Base-by-base conservation (phyloP, 2,329 filamentous ascomycete genomes). In the Arthroderma uncinatum region DNA sequence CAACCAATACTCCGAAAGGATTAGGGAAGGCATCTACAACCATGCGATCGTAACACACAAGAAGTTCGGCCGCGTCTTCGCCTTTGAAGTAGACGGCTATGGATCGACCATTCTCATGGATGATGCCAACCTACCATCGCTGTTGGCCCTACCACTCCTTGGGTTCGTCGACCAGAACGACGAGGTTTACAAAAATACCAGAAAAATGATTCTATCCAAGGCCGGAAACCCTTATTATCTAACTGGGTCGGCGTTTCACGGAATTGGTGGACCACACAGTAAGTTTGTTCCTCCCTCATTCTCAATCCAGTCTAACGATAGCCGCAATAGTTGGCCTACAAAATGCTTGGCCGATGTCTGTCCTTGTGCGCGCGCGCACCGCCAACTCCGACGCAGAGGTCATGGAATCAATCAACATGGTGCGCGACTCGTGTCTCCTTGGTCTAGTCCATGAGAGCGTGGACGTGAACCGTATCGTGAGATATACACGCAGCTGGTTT, bases 311-410 rank as follows among this genome's bases (percentile, higher is more conserved):
- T 23, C 55, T 53, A 28, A 14, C 57, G 39, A 54, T 53, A 19
- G 19, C 21, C 8, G 1, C 16, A 33, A 83, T 66, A 86, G 71
- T 96, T 63, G 93, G 93, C 0, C 74, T 95, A n/a, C 76, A 82
- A 64, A 88, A 95, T 63, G 93, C 92, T 6, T 98, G 93, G 93
- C 93, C 93, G 0, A 97, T 98, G 90, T 93, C 88, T 68, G 75
- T 96, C 61, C 78, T 98, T 7, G 82, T 96, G 19, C 91, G 96
- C 71, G 89, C 89, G 2, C 89, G 93, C 79, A 98, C 93, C 0
- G 86, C 84, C 4, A 80, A 92, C 54, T 79, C 91, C 58, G 91
- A 95, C 60, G 62, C 62, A 14, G 93, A 98, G 74, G 97, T 98
- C 62, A 76, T 73, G 59, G 78, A 81, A 53, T 87, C 86, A 61